Base-by-base conservation (phyloP, 257 asterid species). In the Rehmannia glutinosa region DNA sequence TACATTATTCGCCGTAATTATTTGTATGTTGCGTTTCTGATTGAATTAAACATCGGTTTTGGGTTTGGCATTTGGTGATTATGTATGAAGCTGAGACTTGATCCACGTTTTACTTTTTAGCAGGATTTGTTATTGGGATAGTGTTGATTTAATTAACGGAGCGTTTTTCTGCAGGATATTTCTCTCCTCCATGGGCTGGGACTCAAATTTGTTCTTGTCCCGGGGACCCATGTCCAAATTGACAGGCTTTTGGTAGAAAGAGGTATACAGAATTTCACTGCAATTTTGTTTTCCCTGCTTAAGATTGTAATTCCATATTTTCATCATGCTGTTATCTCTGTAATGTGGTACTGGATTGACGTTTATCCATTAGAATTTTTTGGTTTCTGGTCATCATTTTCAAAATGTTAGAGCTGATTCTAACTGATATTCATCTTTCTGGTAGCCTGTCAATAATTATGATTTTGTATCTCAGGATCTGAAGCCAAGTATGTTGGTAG, bases 161-260 rank as follows among this genome's bases (percentile, higher is more conserved):
- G n/a, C n/a, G n/a, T n/a, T n/a, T n/a, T 50, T 54, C 53, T 78
- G 57, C 70, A 91, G 97, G 97, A 91, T 72, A 86, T 91, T 16
- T 84, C 97, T 61, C 78, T 91, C 25, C 95, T 91, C 72, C 97
- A 83, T 82, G 95, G 91, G 42, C 75, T 91, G 56, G 97, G 97
- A 64, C 77, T 88, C 82, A 91, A 88, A 68, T 84, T 91, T 73
- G 95, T 91, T 74, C 85, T 88, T 52, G 96, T 91, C 73, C 95
- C 93, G 0, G 97, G 96, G 62, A 83, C 90, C 1, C 95, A 86
- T 69, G 85, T 86, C 41, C 96, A 84, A 79, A 86, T 91, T 58
- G 96, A 91, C 79, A 70, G 75, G 80, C 87, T 88, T 73, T 73
- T 91, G 56, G 79, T 69, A 66, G 90, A 82, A 77, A 81, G 87